Evolutionary conservation across 2,329 filamentous ascomycete species (phyloP).

Genomic region (Magnaporthiopsis poae): DNA sequence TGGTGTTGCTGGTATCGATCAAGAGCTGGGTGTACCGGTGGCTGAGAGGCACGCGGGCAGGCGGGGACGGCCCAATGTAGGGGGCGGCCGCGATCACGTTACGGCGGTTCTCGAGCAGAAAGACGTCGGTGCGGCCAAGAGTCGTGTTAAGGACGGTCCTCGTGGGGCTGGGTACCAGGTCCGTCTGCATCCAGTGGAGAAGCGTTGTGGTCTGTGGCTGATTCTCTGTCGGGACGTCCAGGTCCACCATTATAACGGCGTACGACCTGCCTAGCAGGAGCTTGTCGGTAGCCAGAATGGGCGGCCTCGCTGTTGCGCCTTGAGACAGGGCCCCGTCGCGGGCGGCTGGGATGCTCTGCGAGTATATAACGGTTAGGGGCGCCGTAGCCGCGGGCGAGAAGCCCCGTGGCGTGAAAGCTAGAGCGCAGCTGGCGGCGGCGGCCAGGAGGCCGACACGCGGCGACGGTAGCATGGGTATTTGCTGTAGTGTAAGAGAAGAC

Average conservation of each 20-base stretch:
- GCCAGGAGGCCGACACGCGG: constrained; percentile 19
- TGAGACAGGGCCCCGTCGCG: constrained; percentile 29
- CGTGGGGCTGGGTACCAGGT: constrained; percentile 21
- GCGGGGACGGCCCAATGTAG: constrained; percentile 30
- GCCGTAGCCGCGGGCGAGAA: constrained; percentile 26
- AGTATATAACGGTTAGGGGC: constrained; percentile 3
- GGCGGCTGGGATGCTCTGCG: constrained; percentile 19
- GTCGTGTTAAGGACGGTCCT: constrained; percentile 21
- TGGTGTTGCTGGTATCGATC: constrained; percentile 26
- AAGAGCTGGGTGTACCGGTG: constrained; percentile 31
- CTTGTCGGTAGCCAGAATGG: constrained; percentile 20
- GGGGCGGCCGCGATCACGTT: constrained; percentile 19
- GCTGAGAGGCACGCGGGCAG: constrained; percentile 26
- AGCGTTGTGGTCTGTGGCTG: constrained; percentile 27
- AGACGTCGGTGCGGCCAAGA: constrained; percentile 17
- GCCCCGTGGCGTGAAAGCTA: constrained; percentile 31
- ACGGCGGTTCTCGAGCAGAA: constrained; percentile 24
- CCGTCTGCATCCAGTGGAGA: constrained; percentile 34
- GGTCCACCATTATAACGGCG: constrained; percentile 32
- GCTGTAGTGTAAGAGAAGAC: neutral
- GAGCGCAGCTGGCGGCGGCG: constrained; percentile 11
- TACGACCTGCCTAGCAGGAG: constrained; percentile 31
- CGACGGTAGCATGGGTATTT: constrained; percentile 13
- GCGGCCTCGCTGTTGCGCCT: constrained; percentile 10
- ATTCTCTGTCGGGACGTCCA: constrained; percentile 33